phyloP scores from a whole-genome alignment of 257 asterid genomes.

The Orobanche coerulescens region DNA sequence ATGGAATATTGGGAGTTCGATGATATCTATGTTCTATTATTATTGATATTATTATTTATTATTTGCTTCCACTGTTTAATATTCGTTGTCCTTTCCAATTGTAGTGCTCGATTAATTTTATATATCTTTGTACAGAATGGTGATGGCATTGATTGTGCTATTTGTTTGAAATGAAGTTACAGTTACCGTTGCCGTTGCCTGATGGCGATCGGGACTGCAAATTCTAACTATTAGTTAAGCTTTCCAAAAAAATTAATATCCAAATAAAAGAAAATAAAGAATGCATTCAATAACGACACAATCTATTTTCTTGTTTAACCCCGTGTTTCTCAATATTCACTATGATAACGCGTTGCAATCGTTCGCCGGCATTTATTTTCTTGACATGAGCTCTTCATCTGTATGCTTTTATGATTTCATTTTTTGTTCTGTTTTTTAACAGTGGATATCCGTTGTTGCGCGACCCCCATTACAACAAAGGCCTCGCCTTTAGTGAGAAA shows the following conservation, averaged over 20 bases:
- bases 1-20: slow-evolving; percentile 6
- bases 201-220: too few species aligned
- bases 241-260: background rate
- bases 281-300: background rate
- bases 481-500: slow-evolving; percentile 80
- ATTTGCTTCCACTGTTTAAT: background rate
- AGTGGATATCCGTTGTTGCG: slow-evolving; percentile 96
- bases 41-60: background rate
- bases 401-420: background rate
- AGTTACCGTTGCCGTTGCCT: background rate
- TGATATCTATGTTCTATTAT: slow-evolving; percentile 3
- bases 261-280: background rate
- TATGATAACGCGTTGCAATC: background rate
- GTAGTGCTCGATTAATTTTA: background rate
- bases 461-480: slow-evolving; percentile 88
- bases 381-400: slow-evolving; percentile 8
- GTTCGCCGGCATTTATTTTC: slow-evolving; percentile 1
- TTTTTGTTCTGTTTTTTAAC: slow-evolving; percentile 12
- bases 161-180: background rate
- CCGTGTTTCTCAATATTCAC: background rate
- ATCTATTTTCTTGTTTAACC: background rate
- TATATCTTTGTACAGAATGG: background rate
- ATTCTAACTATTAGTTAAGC: background rate
- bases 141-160: background rate
- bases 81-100: background rate